These are phyloP conservation scores for Recurvomyces mirabilis DNA, from an alignment of 495 filamentous ascomycete genomes.

Conservation along the genomic window DNA sequence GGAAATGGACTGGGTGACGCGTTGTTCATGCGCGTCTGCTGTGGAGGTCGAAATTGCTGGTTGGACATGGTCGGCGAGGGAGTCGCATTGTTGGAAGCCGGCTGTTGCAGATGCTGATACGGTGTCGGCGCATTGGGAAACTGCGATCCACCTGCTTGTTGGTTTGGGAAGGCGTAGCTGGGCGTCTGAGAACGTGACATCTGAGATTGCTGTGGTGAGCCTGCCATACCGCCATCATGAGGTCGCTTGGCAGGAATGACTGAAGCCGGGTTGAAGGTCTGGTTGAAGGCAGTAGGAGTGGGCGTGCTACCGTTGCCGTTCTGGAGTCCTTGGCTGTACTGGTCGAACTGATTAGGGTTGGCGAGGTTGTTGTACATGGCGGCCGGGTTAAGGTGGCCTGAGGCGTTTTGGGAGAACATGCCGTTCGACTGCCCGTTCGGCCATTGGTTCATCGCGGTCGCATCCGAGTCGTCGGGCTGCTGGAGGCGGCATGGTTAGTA, in stretches of 20 bases:
- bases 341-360: slow-evolving; percentile 33
- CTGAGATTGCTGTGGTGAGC: slow-evolving; percentile 47
- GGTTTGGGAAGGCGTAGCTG: slow-evolving; percentile 61
- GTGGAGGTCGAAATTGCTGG: slow-evolving; percentile 53
- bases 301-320: slow-evolving; percentile 74
- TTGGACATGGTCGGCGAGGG: slow-evolving; percentile 78
- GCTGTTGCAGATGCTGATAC: slow-evolving; percentile 75
- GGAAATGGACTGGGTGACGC: slow-evolving; percentile 88
- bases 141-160: slow-evolving; percentile 47
- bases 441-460: slow-evolving; percentile 19
- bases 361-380: slow-evolving; percentile 7
- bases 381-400: slow-evolving; percentile 9
- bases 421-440: slow-evolving; percentile 6
- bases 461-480: background rate
- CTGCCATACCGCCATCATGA: slow-evolving; percentile 60
- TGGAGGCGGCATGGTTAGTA: slow-evolving; percentile 1
- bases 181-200: slow-evolving; percentile 84
- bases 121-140: slow-evolving; percentile 47
- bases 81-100: slow-evolving; percentile 67
- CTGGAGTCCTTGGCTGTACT: slow-evolving; percentile 57
- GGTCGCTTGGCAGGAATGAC: slow-evolving; percentile 82
- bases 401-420: slow-evolving; percentile 4
- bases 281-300: slow-evolving; percentile 62
- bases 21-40: slow-evolving; percentile 71
- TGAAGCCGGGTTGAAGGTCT: slow-evolving; percentile 66